phyloP scores from a whole-genome alignment of 768 basidiomycete species.

The Auricularia heimuer region DNA sequence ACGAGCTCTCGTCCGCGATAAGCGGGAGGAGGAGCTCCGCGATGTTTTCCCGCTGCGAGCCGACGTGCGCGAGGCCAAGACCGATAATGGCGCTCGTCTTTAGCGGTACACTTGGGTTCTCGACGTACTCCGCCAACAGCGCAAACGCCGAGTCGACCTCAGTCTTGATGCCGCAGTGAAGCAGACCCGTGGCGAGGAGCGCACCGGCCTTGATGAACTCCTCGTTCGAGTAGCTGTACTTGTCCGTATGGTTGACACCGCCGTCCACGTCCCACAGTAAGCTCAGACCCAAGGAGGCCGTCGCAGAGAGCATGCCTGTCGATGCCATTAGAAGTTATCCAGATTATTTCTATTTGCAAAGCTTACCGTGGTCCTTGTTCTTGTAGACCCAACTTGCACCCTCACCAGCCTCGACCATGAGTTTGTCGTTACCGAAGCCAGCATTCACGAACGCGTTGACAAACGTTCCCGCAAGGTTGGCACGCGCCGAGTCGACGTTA shows the following conservation, averaged over 20 bases:
- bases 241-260: conserved; percentile 90
- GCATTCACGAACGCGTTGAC: conserved; percentile 99
- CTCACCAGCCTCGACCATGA: conserved; percentile 94
- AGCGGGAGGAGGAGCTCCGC: conserved; percentile 67
- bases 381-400: conserved; percentile 99
- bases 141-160: conserved; percentile 91
- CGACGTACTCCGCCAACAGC: conserved; percentile 80
- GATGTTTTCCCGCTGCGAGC: conserved; percentile 85
- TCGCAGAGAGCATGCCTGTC: conserved; percentile 81
- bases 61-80: conserved; percentile 88
- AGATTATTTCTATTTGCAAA: not conserved
- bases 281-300: conserved; percentile 87
- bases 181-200: conserved; percentile 85
- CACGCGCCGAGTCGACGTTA: conserved; percentile 86
- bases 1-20: conserved; percentile 68
- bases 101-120: conserved; percentile 74
- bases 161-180: conserved; percentile 80
- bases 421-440: conserved; percentile 96
- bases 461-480: conserved; percentile 91
- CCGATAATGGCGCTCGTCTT: conserved; percentile 83
- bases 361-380: conserved; percentile 92
- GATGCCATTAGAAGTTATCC: not conserved
- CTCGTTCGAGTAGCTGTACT: conserved; percentile 92
- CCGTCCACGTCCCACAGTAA: conserved; percentile 94
- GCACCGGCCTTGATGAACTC: conserved; percentile 98